Evolutionary conservation across 1,284 basidiomycete genomes (phyloP), one percentile per base, ranked within the genome.

Genomic region (Singerocomus inundabilis): DNA sequence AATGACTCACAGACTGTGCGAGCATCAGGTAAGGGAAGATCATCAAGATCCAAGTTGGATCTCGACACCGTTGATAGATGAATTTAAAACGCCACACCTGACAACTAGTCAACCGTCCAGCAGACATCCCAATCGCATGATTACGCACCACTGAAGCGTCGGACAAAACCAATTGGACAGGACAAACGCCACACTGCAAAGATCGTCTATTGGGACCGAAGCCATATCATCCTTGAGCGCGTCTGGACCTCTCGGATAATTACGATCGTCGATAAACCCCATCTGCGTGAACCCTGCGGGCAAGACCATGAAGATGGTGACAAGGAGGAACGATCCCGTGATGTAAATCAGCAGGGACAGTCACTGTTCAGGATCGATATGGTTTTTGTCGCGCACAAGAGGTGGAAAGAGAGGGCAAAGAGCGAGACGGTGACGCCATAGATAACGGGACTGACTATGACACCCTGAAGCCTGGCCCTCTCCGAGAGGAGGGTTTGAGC

Each of bases 181-280:
- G 13, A 62, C 44, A 36, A 55, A 63, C 0, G 48, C 26, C 1
- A 8, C 49, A 13, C 58, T 67, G 0, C 46, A 51, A 3, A 12
- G 1, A 5, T 51, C n/a, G n/a, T 55, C 49, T 0, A 65, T 34
- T 9, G 53, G 57, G 25, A 62, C 55, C 15, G 52, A 45, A n/a
- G 56, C 54, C 26, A 48, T 52, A 4, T 44, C 46, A 32, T 51
- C 44, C 26, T 55, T 57, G n/a, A 44, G 63, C 8, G 42, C 51
- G 5, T 21, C 49, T 26, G 53, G 60, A 40, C 60, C 64, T 0
- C 70, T 69, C 1, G 65, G 64, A 43, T 58, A 69, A 41, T 61
- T 52, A 6, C 69, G 58, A 46, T 69, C 30, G 44, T 69, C 56
- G 37, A 72, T 64, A 48, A 66, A 72, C 6, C 57, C 57, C 48